Evolutionary conservation across 192 early-diverging fungal species (phyloP).

Genomic region (Paraglomus occultum): DNA sequence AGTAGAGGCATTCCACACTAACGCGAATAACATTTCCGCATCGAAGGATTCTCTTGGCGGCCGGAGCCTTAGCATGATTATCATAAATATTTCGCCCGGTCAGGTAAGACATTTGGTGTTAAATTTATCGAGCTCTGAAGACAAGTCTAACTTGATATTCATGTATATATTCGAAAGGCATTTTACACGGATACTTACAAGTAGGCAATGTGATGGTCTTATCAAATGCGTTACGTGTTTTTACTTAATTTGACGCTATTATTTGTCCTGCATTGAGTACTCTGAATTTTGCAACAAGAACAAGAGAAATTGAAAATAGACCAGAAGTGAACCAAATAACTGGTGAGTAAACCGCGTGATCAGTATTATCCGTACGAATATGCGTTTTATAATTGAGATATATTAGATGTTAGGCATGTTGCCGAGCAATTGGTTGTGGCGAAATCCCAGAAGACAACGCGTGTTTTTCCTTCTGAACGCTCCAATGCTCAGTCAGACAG

Average conservation of each 20-base stretch:
- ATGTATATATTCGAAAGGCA: neutral
- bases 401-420: too few species aligned
- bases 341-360: neutral
- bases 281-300: constrained; percentile 63
- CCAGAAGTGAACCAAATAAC: constrained; percentile 25
- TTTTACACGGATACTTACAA: constrained; percentile 10
- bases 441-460: too few species aligned
- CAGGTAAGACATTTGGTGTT: constrained; percentile 33
- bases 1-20: neutral
- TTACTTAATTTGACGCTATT: neutral
- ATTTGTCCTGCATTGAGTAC: constrained; percentile 32
- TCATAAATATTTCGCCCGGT: constrained; percentile 63
- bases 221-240: neutral
- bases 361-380: too few species aligned
- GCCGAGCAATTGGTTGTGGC: too few species aligned
- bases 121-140: constrained; percentile 51
- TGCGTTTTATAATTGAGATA: too few species aligned
- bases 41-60: constrained; percentile 59
- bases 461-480: too few species aligned
- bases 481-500: too few species aligned
- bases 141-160: neutral
- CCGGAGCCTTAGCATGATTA: constrained; percentile 59
- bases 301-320: constrained; percentile 60
- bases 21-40: neutral
- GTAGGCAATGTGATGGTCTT: neutral